Base-by-base conservation (phyloP, 164 flowering plant genomes). In the Magnolia officinalis region DNA sequence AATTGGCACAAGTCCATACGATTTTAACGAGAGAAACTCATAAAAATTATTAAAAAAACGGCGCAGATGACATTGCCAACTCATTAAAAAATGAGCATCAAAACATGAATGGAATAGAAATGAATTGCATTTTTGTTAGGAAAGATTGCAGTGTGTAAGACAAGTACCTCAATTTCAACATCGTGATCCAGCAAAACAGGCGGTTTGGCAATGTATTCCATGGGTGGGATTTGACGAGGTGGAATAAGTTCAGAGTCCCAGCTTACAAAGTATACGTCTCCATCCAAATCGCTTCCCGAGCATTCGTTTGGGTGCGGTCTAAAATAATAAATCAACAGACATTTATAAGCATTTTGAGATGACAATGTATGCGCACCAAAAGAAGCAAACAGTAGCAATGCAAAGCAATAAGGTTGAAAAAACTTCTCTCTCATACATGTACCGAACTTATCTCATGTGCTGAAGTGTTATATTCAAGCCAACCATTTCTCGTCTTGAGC, bases 241-340 rank as follows among this genome's bases (percentile, higher is more conserved):
- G 98, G 98, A 81, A 95, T 86, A 67, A 95, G 81, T 50, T 87
- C 90, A 59, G 71, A 76, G 59, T 95, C 98, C 98, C 97, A 93
- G 79, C 91, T 82, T 49, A 95, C 95, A 80, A 95, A 95, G 81
- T 91, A 95, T 69, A 91, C 79, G 78, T 92, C 98, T 37, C 98
- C 97, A 82, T 93, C 98, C 82, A 93, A 82, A 86, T 95, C 98
- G 83, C 98, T 93, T 26, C 98, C 98, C 1, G 98, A 95, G 73
- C 98, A 95, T 81, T 95, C 98, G 83, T 95, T 89, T 52, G 98
- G 93, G 78, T 95, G 98, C 51, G 98, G 98, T 70, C 98, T 95
- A 61, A 26, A 26, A 26, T 70, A 74, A 21, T 49, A 69, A 29
- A 8, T 29, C 6, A 6, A 69, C 1, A 20, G 6, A 37, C 50